Conservation (phyloP, 805 yeast genomes). For the Kodamaea leandrae region DNA sequence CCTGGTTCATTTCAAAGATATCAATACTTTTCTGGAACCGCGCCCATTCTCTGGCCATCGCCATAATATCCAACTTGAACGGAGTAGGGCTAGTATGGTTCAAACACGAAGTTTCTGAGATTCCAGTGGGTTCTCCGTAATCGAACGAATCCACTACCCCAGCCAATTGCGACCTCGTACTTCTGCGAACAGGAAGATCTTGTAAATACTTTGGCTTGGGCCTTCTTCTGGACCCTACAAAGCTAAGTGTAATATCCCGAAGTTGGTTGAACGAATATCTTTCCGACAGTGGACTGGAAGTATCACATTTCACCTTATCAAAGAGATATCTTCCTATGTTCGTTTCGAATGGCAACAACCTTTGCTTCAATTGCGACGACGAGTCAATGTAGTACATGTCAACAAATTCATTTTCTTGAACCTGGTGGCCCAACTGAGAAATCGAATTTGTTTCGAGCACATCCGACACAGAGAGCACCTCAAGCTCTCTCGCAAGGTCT, state of each 20-base stretch:
- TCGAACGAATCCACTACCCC: not conserved
- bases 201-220: constrained; percentile 29
- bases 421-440: constrained; percentile 27
- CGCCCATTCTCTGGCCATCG: constrained; percentile 33
- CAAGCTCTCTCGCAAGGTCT: constrained; percentile 16
- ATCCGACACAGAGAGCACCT: constrained; percentile 29
- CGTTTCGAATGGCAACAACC: constrained; percentile 39
- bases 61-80: constrained; percentile 32
- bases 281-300: not conserved
- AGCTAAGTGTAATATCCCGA: constrained; percentile 15
- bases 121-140: constrained; percentile 18
- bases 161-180: constrained; percentile 18
- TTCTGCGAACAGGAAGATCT: constrained; percentile 19
- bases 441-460: constrained; percentile 23
- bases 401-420: constrained; percentile 32
- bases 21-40: constrained; percentile 29
- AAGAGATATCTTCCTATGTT: constrained; percentile 22
- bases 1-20: constrained; percentile 19
- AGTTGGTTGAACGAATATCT: constrained; percentile 12
- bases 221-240: constrained; percentile 35
- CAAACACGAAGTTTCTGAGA: constrained; percentile 35
- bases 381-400: constrained; percentile 35
- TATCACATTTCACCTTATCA: not conserved
- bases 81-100: constrained; percentile 23
- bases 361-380: constrained; percentile 23